Evolutionary conservation across 129 eudicot genomes (phyloP), one percentile per base, ranked within the genome.

Genomic region (Flaveria brownii): DNA sequence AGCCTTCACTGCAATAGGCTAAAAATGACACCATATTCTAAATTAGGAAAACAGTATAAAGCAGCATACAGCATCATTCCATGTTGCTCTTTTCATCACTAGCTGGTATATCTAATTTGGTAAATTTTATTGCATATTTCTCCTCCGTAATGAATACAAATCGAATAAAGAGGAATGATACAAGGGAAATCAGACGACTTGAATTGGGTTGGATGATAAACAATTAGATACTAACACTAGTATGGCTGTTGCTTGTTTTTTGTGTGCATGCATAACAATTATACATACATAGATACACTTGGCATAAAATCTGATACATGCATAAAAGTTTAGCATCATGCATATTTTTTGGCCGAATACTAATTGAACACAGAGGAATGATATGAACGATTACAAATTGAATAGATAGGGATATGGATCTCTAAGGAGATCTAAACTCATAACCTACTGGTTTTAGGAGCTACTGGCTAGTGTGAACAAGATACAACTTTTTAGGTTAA

Each of bases 181-280:
- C 1, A 7, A 36, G 7, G 41, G 41, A 4, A 4, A 36, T 36
- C 41, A 36, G 41, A 36, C 41, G 7, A 36, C 41, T 11, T 17
- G 26, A 55, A 55, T 60, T 36, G 66, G 33, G 67, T 25, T 41
- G 56, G 61, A 79, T 79, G 82, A 47, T 50, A 33, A 54, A 71
- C 72, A 79, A 79, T 41, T 54, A 63, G 77, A 79, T 47, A 63
- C 57, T 33, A 49, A 49, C 83, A 79, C 68, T 25, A 51, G 59
- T 3, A 73, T 26, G 79, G 79, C 69, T 68, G 70, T 52, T 49
- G 54, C 55, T 71, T 17, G 60, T 80, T 60, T 30, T 39, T 6
- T 42, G 10, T 55, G 68, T 39, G 23, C 43, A 50, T 54, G 75
- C 60, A 43, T 6, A 8, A 8, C 2, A 43, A 9, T 15, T 77